Evolutionary conservation across 139 green algal species (phyloP).

Genomic region (Picochlorum sp.): DNA sequence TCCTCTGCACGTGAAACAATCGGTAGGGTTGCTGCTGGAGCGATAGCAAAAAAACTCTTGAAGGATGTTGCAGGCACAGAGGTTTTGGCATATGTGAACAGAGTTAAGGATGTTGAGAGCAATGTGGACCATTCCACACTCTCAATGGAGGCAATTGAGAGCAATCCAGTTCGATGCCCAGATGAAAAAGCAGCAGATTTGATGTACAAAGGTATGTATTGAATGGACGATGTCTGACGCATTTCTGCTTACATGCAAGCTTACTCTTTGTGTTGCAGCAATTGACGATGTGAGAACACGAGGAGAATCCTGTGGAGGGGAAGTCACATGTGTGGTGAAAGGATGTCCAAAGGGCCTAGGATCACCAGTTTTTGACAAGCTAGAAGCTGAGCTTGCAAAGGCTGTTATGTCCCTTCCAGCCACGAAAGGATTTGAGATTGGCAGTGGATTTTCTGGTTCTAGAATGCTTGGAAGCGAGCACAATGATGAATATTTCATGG

Average conservation of each 20-base stretch:
- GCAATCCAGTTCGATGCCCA: slow-evolving; percentile 93
- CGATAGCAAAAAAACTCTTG: slow-evolving; percentile 96
- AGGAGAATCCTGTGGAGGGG: slow-evolving; percentile 92
- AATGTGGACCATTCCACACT: slow-evolving; percentile 66
- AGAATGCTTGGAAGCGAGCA: slow-evolving; percentile 85
- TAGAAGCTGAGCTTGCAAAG: slow-evolving; percentile 96
- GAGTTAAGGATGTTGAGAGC: slow-evolving; percentile 68
- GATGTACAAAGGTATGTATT: slow-evolving; percentile 68
- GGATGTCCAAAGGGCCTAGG: slow-evolving; percentile 79
- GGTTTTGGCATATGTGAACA: slow-evolving; percentile 87
- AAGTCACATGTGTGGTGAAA: slow-evolving; percentile 96
- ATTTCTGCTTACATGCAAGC: not conserved
- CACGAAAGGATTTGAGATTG: slow-evolving; percentile 99
- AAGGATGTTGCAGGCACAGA: slow-evolving; percentile 59
- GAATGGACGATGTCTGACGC: slow-evolving; percentile 25
- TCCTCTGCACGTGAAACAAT: slow-evolving; percentile 95
- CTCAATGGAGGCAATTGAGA: slow-evolving; percentile 84
- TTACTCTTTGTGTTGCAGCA: slow-evolving; percentile 22
- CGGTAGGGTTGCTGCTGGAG: slow-evolving; percentile 90
- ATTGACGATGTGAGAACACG: slow-evolving; percentile 89
- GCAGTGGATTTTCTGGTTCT: slow-evolving; percentile 79
- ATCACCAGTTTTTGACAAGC: slow-evolving; percentile 95
- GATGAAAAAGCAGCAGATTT: slow-evolving; percentile 68
- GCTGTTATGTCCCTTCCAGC: slow-evolving; percentile 92
- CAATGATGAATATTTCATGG: slow-evolving; percentile 95